phyloP scores from a whole-genome alignment of 345 rosid species.

The Clausena lansium region DNA sequence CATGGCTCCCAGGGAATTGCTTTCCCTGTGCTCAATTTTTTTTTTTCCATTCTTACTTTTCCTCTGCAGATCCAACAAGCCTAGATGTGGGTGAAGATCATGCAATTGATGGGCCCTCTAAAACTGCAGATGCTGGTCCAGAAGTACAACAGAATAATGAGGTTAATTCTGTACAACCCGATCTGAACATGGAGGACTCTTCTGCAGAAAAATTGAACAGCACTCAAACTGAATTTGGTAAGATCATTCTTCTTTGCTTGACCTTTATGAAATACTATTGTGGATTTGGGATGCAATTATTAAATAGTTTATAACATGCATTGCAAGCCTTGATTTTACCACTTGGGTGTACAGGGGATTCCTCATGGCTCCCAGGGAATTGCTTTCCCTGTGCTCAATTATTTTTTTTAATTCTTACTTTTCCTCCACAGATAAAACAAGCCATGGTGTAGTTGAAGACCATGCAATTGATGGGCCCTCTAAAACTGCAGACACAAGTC shows the following conservation, averaged over 20 bases:
- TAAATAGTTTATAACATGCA: neutral
- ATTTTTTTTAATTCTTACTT: neutral
- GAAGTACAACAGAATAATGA: conserved; percentile 21
- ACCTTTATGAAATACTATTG: neutral
- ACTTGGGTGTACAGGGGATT: neutral
- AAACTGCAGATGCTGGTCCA: conserved; percentile 30
- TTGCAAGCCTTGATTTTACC: neutral
- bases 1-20: neutral
- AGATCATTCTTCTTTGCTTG: neutral
- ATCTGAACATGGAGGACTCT: neutral
- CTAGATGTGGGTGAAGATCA: conserved; percentile 32
- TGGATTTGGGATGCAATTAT: neutral
- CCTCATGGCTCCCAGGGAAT: neutral
- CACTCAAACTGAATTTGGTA: neutral
- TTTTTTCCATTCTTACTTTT: neutral
- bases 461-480: conserved; percentile 27
- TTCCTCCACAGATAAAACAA: conserved; percentile 36
- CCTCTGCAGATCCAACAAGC: conserved; percentile 35
- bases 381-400: conserved; percentile 7
- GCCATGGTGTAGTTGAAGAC: conserved; percentile 31
- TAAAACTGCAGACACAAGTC: conserved; percentile 27
- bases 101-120: conserved; percentile 25
- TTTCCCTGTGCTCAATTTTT: conserved; percentile 13
- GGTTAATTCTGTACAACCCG: conserved; percentile 18
- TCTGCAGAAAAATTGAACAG: neutral